Percentiles rank a stretch among this genome's conserved stretches.
These are phyloP conservation scores for Hydnomerulius pinastri DNA, from an alignment of 768 basidiomycete genomes.

Conservation along the genomic window DNA sequence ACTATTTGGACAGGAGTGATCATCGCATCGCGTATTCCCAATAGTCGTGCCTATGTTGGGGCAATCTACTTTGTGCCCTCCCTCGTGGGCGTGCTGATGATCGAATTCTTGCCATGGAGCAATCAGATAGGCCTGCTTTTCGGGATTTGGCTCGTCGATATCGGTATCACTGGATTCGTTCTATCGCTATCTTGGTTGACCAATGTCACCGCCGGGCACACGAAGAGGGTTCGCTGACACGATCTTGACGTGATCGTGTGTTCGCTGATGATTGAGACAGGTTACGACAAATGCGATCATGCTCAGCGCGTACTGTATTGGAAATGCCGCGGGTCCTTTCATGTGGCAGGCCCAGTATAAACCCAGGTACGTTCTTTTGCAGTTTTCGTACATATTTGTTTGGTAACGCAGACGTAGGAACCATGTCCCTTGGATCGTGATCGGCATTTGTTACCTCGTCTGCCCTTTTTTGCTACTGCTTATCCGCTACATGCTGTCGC, in stretches of 20 bases:
- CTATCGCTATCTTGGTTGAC: conserved; percentile 66
- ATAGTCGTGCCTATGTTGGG: conserved; percentile 65
- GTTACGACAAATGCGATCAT: conserved; percentile 62
- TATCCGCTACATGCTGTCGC: conserved; percentile 54
- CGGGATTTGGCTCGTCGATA: conserved; percentile 37
- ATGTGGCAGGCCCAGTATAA: conserved; percentile 75
- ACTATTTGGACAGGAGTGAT: conserved; percentile 69
- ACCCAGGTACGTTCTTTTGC: conserved; percentile 48
- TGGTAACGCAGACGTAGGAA: conserved; percentile 44
- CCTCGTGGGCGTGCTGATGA: conserved; percentile 58
- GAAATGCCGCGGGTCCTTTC: conserved; percentile 71
- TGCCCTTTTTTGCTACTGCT: conserved; percentile 51
- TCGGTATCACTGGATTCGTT: conserved; percentile 60
- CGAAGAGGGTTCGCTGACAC: conserved; percentile 74
- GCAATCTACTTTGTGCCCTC: conserved; percentile 66
- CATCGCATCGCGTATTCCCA: conserved; percentile 54
- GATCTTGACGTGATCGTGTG: too few relatives aligned
- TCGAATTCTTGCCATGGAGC: conserved; percentile 65
- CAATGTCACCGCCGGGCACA: conserved; percentile 68
- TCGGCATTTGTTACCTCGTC: conserved; percentile 59
- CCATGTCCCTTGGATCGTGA: conserved; percentile 76
- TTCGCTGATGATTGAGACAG: too few relatives aligned
- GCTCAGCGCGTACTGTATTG: conserved; percentile 67
- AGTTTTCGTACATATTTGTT: background rate
- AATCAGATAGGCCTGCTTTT: conserved; percentile 68